phyloP scores from a whole-genome alignment of 208 protist species.

The Trypanosoma theileri region DNA sequence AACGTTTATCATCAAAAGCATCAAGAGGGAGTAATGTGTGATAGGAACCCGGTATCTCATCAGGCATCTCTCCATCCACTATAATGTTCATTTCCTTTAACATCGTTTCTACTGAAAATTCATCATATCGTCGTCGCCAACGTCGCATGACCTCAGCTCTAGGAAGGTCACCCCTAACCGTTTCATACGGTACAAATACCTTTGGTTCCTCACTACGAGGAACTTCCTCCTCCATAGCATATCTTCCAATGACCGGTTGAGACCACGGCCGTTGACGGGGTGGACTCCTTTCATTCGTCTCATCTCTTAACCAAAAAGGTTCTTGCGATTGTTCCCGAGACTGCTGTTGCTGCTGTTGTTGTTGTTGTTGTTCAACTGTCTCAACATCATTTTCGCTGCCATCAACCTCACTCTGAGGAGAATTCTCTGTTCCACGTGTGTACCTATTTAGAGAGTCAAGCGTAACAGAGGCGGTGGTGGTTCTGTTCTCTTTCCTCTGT shows the following conservation, averaged over 20 bases:
- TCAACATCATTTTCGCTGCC: not conserved
- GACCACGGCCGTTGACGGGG: conserved; percentile 21
- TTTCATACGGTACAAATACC: conserved; percentile 80
- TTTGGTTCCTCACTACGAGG: conserved; percentile 77
- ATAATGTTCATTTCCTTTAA: conserved; percentile 70
- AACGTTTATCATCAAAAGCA: conserved; percentile 90
- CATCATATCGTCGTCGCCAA: conserved; percentile 67
- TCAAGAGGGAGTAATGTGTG: conserved; percentile 88
- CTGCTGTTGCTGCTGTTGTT: conserved; percentile 4
- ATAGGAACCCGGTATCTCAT: conserved; percentile 35
- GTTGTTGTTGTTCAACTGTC: not conserved
- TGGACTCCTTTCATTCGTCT: not conserved
- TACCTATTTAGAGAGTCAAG: not conserved
- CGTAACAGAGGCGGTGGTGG: not conserved
- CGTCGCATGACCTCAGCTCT: conserved; percentile 83
- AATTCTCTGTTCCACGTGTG: not conserved
- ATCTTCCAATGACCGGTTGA: conserved; percentile 19
- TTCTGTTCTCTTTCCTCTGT: not conserved
- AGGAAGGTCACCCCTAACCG: conserved; percentile 76
- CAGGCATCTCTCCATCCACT: conserved; percentile 21
- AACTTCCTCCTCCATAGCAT: conserved; percentile 17
- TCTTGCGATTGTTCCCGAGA: not conserved
- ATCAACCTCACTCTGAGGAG: not conserved
- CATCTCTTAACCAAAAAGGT: conserved; percentile 29
- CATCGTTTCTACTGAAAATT: conserved; percentile 54